These are phyloP conservation scores for Pyracantha coccinea DNA, from an alignment of 331 rosid genomes.

Conservation along the genomic window DNA sequence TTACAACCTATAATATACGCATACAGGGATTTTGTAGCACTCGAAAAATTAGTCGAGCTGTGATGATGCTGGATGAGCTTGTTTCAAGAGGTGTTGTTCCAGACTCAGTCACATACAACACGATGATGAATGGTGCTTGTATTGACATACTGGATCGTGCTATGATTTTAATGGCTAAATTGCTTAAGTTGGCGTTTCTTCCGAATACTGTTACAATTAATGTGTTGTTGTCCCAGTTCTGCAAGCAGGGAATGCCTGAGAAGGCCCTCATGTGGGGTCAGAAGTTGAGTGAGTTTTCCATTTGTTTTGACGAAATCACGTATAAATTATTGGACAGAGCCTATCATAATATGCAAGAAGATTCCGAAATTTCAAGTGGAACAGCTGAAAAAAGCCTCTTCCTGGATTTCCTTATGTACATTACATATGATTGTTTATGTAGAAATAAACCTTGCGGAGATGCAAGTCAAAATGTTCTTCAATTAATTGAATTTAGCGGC, in stretches of 20 bases:
- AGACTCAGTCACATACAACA: slow-evolving; percentile 71
- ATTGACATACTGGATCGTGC: slow-evolving; percentile 69
- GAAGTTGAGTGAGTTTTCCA: slow-evolving; percentile 53
- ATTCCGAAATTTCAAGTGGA: slow-evolving; percentile 26
- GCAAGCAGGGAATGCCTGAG: slow-evolving; percentile 87
- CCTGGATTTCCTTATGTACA: slow-evolving; percentile 74
- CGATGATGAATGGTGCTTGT: slow-evolving; percentile 57
- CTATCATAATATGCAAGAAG: slow-evolving; percentile 33
- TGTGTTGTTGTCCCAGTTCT: slow-evolving; percentile 65
- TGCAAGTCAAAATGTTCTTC: slow-evolving; percentile 17
- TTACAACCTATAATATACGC: slow-evolving; percentile 60
- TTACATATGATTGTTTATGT: slow-evolving; percentile 52
- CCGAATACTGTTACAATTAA: slow-evolving; percentile 74
- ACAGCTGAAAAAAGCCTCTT: slow-evolving; percentile 53
- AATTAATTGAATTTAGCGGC: slow-evolving; percentile 24
- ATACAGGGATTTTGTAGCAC: slow-evolving; percentile 57
- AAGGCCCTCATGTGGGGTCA: slow-evolving; percentile 76
- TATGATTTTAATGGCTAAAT: slow-evolving; percentile 66
- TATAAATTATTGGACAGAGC: slow-evolving; percentile 54
- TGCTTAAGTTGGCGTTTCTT: slow-evolving; percentile 75
- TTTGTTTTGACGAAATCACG: slow-evolving; percentile 58
- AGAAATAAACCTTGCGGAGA: slow-evolving; percentile 29
- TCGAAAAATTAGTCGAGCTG: slow-evolving; percentile 53
- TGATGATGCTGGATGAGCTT: slow-evolving; percentile 59
- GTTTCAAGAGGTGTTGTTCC: slow-evolving; percentile 64